Conservation (phyloP, 768 basidiomycete genomes). For the Amanita polypyramis region DNA sequence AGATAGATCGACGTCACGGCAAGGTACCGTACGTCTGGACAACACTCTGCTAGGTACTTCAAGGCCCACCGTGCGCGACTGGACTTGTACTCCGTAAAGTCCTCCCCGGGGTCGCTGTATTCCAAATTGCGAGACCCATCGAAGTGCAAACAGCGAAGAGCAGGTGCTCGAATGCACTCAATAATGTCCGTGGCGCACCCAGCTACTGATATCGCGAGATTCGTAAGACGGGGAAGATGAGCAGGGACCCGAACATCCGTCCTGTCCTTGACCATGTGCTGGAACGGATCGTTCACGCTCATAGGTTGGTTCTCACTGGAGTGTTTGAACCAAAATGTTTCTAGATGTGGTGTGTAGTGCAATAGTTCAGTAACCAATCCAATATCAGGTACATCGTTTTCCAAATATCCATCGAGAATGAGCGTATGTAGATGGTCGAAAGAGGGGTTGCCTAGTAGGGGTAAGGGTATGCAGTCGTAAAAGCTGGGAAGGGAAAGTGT, state of each 20-base stretch:
- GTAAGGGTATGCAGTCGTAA: neutral
- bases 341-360: neutral
- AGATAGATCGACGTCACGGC: neutral
- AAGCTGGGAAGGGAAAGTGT: neutral
- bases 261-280: neutral
- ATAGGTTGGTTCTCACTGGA: neutral
- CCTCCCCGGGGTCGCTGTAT: neutral
- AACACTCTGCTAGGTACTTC: neutral
- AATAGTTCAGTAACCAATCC: neutral
- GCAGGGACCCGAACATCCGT: neutral
- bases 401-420: neutral
- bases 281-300: neutral
- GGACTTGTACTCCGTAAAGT: neutral
- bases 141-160: neutral
- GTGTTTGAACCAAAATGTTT: neutral
- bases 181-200: neutral
- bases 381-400: neutral
- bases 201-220: neutral
- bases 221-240: neutral
- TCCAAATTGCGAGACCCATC: neutral
- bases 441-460: too few species aligned
- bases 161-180: neutral
- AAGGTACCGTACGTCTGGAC: neutral
- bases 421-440: neutral
- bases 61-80: neutral